These are phyloP conservation scores for Schwanniomyces occidentalis DNA, from an alignment of 805 yeast species.

Conservation along the genomic window DNA sequence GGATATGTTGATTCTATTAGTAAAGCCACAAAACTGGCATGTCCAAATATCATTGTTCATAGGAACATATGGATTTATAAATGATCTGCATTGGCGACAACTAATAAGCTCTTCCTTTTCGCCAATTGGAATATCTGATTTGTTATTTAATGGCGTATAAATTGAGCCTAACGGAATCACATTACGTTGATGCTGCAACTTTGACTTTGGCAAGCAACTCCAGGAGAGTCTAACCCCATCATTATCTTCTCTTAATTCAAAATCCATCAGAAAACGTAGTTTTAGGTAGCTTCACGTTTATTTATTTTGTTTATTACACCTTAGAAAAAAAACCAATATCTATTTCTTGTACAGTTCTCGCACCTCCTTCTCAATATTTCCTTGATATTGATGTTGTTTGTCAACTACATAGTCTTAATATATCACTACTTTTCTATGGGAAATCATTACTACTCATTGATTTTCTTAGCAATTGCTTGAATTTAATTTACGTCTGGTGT, in stretches of 20 bases:
- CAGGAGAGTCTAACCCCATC: slow-evolving; percentile 78
- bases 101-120: slow-evolving; percentile 39
- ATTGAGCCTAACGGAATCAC: slow-evolving; percentile 57
- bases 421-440: no score
- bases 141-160: slow-evolving; percentile 58
- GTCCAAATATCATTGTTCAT: slow-evolving; percentile 46
- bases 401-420: no score
- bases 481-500: no score
- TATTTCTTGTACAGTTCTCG: no score
- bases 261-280: no score
- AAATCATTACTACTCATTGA: no score
- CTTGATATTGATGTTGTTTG: slow-evolving; percentile 4
- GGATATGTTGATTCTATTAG: slow-evolving; percentile 36
- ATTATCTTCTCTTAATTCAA: slow-evolving; percentile 62
- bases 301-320: neutral
- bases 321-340: neutral
- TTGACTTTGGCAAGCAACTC: slow-evolving; percentile 62
- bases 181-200: slow-evolving; percentile 50
- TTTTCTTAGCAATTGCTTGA: no score
- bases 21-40: slow-evolving; percentile 55
- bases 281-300: no score
- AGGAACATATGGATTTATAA: slow-evolving; percentile 53
- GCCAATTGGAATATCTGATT: slow-evolving; percentile 34
- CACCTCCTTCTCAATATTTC: neutral
- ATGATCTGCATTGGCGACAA: slow-evolving; percentile 57